Evolutionary conservation across 805 yeast species (phyloP), one percentile per base, ranked within the genome.

Genomic region (Starmerella floris): DNA sequence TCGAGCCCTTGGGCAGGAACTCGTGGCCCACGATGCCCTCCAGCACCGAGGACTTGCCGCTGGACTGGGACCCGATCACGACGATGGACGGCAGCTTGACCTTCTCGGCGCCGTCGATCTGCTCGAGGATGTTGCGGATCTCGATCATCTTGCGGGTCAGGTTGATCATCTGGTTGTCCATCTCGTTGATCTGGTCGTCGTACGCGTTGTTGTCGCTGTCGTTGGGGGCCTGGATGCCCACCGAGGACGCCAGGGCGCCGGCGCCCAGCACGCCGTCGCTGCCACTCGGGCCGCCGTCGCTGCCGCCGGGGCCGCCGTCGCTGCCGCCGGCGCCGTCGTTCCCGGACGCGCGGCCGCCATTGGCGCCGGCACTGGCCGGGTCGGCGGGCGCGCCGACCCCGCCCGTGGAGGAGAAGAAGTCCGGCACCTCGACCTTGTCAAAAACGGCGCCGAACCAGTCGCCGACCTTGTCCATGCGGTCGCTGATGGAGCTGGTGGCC

Each of bases 11-110:
- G 28, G 99, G 99, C 44, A 91, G 65, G 53, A 91, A 91, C 59
- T 91, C 96, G 53, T 83, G 94, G n/a, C 99, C 99, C 4, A 91
- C 99, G 44, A 91, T 82, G 5, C 95, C 75, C 60, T 91, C 98
- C 37, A 91, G 69, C 1, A 91, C 98, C 1, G 97, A 88, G 0
- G 96, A 84, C 61, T 91, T 91, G 35, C 99, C 99, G 34, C 95
- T 83, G 6, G 94, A 82, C 65, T 91, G 99, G 1, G 97, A 88
- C 0, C 99, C 99, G 48, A 91, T 75, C 2, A 91, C 98, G 25
- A 91, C 97, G 54, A 91, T 91, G 0, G 96, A 81, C 2, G 98
- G 98, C 33, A 91, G 67, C 51, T 78, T 83, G 38, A 91, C 66
- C 11, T 83, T 73, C 30, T 83, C 84, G 5, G 79, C 66, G 43